phyloP scores from a whole-genome alignment of 169 alveolate genomes.

The Babesia caballi region DNA sequence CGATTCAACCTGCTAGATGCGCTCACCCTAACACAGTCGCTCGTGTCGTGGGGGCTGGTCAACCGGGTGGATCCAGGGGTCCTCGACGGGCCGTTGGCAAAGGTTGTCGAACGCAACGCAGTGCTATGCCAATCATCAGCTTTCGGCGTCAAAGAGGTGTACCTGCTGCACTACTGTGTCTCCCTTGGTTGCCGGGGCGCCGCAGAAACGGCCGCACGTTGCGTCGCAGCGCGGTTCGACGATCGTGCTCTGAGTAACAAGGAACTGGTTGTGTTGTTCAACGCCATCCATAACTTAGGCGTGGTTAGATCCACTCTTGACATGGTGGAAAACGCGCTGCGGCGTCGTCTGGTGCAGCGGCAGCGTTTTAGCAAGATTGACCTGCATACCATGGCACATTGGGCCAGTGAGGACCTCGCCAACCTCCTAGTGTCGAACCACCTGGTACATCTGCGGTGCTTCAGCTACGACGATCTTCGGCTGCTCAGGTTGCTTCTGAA shows the following conservation, averaged over 20 bases:
- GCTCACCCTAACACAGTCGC: slow-evolving; percentile 40
- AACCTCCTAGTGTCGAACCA: not conserved
- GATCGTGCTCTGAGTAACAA: not conserved
- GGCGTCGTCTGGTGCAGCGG: not conserved
- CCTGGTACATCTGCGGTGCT: not conserved
- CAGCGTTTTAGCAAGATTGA: slow-evolving; percentile 8
- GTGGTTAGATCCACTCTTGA: not conserved
- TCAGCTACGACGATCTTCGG: not conserved
- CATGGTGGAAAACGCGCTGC: not conserved
- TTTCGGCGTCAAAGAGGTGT: slow-evolving; percentile 20
- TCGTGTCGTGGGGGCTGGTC: slow-evolving; percentile 24
- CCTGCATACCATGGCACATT: slow-evolving; percentile 27
- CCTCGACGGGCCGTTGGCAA: not conserved
- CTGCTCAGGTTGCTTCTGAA: not conserved
- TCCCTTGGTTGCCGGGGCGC: not conserved
- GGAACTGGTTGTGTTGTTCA: slow-evolving; percentile 21
- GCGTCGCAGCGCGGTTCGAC: not conserved
- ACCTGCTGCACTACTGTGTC: slow-evolving; percentile 41
- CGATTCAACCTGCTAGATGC: slow-evolving; percentile 32
- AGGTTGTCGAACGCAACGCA: not conserved
- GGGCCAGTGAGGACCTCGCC: not conserved
- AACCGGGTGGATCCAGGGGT: not conserved
- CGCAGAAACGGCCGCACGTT: not conserved
- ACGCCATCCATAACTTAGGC: not conserved
- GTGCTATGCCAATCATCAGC: no score